Conservation (phyloP, 1,284 basidiomycete genomes). For the Mycocalia duriaeana region DNA sequence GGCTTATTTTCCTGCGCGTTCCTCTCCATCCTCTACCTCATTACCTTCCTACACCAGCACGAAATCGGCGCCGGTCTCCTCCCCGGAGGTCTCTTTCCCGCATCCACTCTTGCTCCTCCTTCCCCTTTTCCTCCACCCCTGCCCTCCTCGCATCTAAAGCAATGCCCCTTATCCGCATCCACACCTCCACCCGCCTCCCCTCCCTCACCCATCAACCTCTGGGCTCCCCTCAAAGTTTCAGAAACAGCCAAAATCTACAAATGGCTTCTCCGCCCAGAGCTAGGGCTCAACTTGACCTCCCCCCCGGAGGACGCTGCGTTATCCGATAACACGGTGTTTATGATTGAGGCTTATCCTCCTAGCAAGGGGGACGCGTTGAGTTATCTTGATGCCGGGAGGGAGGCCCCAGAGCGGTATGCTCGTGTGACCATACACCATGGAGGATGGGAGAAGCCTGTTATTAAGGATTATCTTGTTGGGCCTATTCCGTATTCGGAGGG, state of each 20-base stretch:
- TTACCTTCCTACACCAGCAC: no score
- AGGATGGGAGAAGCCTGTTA: conserved; percentile 32
- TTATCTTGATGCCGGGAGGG: conserved; percentile 35
- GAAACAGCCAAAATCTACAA: conserved; percentile 40
- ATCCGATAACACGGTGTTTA: conserved; percentile 45
- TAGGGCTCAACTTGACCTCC: conserved; percentile 44
- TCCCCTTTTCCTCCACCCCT: background rate
- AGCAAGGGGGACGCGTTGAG: conserved; percentile 44
- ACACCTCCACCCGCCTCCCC: conserved; percentile 29
- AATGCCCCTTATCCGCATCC: conserved; percentile 26
- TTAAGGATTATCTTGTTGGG: conserved; percentile 53
- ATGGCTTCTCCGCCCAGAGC: conserved; percentile 42
- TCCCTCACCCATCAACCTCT: conserved; percentile 41
- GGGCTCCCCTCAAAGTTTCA: conserved; percentile 39
- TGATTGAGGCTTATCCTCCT: conserved; percentile 47
- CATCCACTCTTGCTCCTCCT: background rate
- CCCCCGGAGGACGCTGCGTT: conserved; percentile 20
- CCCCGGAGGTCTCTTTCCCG: no score
- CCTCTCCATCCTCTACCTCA: no score
- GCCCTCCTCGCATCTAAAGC: conserved; percentile 8
- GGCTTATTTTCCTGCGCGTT: no score
- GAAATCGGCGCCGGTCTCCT: no score
- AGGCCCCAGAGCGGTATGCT: conserved; percentile 32
- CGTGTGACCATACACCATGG: conserved; percentile 54
- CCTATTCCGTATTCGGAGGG: conserved; percentile 43